Conservation (phyloP, 176 grass and related monocot species). For the Phyllostachys edulis region DNA sequence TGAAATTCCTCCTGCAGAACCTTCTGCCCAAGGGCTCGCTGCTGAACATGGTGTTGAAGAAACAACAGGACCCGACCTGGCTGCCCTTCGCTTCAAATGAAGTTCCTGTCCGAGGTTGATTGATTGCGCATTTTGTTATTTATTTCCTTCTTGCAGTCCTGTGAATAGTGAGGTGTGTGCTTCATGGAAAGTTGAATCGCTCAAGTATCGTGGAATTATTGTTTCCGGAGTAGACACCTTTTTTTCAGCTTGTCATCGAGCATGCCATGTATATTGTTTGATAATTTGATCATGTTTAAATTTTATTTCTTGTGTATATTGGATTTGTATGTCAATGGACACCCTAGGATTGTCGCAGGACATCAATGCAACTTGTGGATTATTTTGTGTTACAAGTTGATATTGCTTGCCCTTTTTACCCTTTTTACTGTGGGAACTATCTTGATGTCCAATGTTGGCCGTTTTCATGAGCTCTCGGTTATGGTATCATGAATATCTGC, state of each 20-base stretch:
- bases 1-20: conserved; percentile 38
- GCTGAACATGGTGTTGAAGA: conserved; percentile 46
- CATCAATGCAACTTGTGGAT: conserved; percentile 37
- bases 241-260: conserved; percentile 55
- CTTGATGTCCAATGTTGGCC: background rate
- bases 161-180: conserved; percentile 76
- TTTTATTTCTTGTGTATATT: conserved; percentile 68
- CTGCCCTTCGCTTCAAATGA: conserved; percentile 45
- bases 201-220: conserved; percentile 40
- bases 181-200: conserved; percentile 63
- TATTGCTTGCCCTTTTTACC: background rate
- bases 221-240: conserved; percentile 48
- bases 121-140: conserved; percentile 46
- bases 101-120: conserved; percentile 70
- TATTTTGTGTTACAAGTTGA: conserved; percentile 26
- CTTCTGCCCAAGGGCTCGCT: conserved; percentile 11
- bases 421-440: background rate
- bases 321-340: conserved; percentile 29
- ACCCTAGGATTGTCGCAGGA: conserved; percentile 42
- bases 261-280: conserved; percentile 66
- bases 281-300: conserved; percentile 41
- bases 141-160: conserved; percentile 48
- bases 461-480: background rate
- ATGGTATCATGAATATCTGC: no score
- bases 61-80: conserved; percentile 14